Conservation (phyloP, 2,329 filamentous ascomycete species). For the Ophiocordyceps sinensis region DNA sequence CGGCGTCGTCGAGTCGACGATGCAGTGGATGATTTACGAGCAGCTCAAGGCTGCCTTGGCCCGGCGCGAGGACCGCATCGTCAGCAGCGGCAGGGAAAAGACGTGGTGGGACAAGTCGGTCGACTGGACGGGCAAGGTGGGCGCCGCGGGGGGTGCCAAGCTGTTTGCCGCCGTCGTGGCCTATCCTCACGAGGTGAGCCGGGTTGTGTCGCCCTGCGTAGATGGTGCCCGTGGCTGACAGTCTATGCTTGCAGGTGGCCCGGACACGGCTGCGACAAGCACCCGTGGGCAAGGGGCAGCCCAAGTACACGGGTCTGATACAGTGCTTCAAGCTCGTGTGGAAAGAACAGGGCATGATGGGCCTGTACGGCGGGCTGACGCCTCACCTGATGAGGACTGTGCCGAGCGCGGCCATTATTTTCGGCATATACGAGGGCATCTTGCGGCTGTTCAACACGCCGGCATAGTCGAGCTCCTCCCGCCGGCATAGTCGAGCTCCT, state of each 20-base stretch:
- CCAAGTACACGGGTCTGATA: slow-evolving; percentile 77
- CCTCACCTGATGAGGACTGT: slow-evolving; percentile 85
- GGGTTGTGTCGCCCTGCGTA: neutral
- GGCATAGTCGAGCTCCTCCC: slow-evolving; percentile 18
- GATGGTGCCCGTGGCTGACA: neutral
- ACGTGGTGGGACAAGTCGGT: slow-evolving; percentile 61
- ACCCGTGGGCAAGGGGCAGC: slow-evolving; percentile 53
- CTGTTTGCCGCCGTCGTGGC: slow-evolving; percentile 70
- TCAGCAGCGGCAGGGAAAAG: slow-evolving; percentile 43
- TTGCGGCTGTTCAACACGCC: slow-evolving; percentile 30
- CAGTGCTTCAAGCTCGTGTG: slow-evolving; percentile 83
- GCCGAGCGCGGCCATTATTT: slow-evolving; percentile 90
- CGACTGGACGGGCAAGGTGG: slow-evolving; percentile 64
- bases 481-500: slow-evolving; percentile 17
- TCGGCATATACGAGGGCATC: slow-evolving; percentile 66
- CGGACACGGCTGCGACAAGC: slow-evolving; percentile 75
- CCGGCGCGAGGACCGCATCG: slow-evolving; percentile 44
- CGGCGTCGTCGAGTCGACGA: slow-evolving; percentile 75
- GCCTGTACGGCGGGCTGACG: slow-evolving; percentile 80
- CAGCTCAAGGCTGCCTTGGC: slow-evolving; percentile 69
- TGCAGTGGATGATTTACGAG: slow-evolving; percentile 93
- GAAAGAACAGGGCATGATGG: slow-evolving; percentile 75
- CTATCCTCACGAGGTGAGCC: slow-evolving; percentile 75
- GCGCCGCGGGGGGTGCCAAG: slow-evolving; percentile 72
- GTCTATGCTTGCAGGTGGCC: slow-evolving; percentile 42